Base-by-base conservation (phyloP, 805 yeast genomes). In the Saturnispora gosingensis region DNA sequence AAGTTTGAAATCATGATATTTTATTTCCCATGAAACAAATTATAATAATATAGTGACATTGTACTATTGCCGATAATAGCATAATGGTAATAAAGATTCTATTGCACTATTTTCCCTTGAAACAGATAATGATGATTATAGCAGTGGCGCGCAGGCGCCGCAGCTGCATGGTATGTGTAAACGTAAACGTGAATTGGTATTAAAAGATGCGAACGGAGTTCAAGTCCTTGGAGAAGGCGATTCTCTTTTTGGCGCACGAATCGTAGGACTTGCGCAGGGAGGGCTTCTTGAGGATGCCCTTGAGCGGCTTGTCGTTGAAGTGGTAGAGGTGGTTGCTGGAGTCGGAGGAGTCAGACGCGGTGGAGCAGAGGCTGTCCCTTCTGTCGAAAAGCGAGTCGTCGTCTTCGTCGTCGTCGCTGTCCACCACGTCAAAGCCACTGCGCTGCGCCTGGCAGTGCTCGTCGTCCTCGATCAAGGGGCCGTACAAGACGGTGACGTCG, bases 401-500 rank as follows among this genome's bases (percentile, higher is more conserved):
- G 24, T 36, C 51, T 11, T 44, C 42, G 5, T 39, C 53, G n/a
- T 45, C 45, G 13, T 47, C 47, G 16, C n/a, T 38, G 10, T 15
- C 30, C 4, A 9, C 10, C n/a, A 24, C 30, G 2, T 35, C 35
- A 11, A n/a, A 39, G 4, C 4, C 6, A n/a, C 6, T 30, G 13
- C 10, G 34, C 34, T 30, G 9, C 5, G 20, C 3, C 20, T 20
- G 20, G 3, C 3, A 3, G 5, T 13, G 13, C 46, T 50, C 44
- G 0, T 57, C 54, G 18, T 52, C 59, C 27, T 61, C 62, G 27
- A 68, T 60, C 25, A 67, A 53, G 3, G 83, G 82, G 1, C 82
- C 83, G 57, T 73, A 78, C 47, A 78, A 67, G 68, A 78, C 76
- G 4, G 81, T 78, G 46, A 76, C 71, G 58, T 78, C 83, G 53